phyloP scores from a whole-genome alignment of 805 yeast species.

The Ogataea ramenticola region DNA sequence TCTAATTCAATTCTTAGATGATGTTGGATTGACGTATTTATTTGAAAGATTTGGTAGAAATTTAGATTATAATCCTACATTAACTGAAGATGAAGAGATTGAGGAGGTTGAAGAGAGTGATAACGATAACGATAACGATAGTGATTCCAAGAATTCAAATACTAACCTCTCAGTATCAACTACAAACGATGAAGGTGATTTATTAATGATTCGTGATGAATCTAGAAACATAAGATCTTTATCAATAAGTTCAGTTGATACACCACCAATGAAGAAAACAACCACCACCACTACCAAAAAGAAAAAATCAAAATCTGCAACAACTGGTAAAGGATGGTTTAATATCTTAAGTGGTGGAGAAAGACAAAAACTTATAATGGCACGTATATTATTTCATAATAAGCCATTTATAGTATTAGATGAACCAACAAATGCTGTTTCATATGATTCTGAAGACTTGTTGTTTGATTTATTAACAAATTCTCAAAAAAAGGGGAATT shows the following conservation, averaged over 20 bases:
- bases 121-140: slow-evolving; percentile 30
- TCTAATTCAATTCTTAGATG: slow-evolving; percentile 56
- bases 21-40: slow-evolving; percentile 76
- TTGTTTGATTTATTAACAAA: slow-evolving; percentile 68
- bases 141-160: background rate
- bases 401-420: slow-evolving; percentile 81
- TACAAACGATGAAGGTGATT: background rate
- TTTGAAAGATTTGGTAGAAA: slow-evolving; percentile 53
- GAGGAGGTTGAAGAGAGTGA: background rate
- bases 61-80: slow-evolving; percentile 36
- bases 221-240: background rate
- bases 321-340: slow-evolving; percentile 45
- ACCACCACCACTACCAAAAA: background rate
- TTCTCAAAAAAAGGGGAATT: slow-evolving; percentile 25
- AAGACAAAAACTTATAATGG: slow-evolving; percentile 83
- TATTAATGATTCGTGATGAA: slow-evolving; percentile 16
- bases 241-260: slow-evolving; percentile 6
- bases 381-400: slow-evolving; percentile 71
- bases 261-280: slow-evolving; percentile 9
- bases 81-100: background rate
- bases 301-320: background rate
- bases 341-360: slow-evolving; percentile 96
- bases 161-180: slow-evolving; percentile 23
- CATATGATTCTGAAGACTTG: slow-evolving; percentile 83
- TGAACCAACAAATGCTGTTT: slow-evolving; percentile 91